These are phyloP conservation scores for Penicillium daleae DNA, from an alignment of 495 filamentous ascomycete species.

Conservation along the genomic window DNA sequence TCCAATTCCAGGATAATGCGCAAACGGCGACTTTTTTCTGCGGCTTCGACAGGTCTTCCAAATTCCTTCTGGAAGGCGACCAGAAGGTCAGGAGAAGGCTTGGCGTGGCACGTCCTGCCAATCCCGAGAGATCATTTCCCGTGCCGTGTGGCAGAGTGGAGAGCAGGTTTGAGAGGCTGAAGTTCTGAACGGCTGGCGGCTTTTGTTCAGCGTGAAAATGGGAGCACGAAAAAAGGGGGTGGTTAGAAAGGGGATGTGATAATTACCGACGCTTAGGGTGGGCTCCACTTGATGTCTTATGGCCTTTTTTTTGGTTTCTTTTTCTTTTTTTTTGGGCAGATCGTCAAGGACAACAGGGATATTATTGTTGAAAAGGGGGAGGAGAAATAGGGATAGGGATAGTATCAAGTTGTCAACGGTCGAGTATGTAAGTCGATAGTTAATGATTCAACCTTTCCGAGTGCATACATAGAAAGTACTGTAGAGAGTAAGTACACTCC, in stretches of 20 bases:
- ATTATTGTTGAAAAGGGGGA: neutral
- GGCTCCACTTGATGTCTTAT: conserved; percentile 9
- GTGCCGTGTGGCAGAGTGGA: conserved; percentile 34
- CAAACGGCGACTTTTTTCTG: conserved; percentile 17
- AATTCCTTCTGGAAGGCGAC: conserved; percentile 44
- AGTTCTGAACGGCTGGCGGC: conserved; percentile 24
- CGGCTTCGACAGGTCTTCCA: conserved; percentile 37
- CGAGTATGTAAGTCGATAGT: neutral
- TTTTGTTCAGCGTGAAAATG: conserved; percentile 18
- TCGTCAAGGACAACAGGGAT: neutral
- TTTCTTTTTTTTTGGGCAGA: neutral
- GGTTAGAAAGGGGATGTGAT: conserved; percentile 12
- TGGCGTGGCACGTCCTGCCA: conserved; percentile 32
- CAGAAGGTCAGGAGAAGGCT: conserved; percentile 46
- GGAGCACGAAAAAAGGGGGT: conserved; percentile 23
- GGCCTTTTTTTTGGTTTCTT: too few species aligned
- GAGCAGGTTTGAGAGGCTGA: neutral
- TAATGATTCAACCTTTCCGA: neutral
- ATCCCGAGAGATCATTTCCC: conserved; percentile 22
- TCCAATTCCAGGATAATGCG: conserved; percentile 22
- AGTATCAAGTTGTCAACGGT: neutral
- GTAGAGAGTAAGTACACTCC: neutral
- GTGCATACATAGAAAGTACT: neutral
- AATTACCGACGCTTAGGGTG: conserved; percentile 30
- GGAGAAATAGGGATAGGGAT: neutral